A percentile compares a stretch with the other conserved stretches of the same genome.
Conservation (phyloP, 1,284 basidiomycete genomes). For the Cutaneotrichosporon sp. region DNA sequence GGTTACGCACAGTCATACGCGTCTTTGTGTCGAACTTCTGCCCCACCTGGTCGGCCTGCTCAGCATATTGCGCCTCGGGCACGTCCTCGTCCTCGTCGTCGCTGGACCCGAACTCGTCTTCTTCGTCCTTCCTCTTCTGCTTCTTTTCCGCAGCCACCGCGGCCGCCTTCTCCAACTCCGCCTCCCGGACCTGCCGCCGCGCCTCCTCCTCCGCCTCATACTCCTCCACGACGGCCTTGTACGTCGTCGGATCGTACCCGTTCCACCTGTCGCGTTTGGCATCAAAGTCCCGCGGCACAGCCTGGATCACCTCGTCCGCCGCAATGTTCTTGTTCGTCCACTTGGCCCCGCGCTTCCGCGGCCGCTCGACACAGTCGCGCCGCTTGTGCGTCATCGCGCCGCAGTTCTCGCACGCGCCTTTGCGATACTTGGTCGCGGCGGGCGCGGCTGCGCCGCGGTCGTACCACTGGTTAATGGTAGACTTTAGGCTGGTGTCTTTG, state of each 20-base stretch:
- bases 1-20: constrained; percentile 93
- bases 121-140: constrained; percentile 60
- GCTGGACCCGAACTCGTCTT: constrained; percentile 90
- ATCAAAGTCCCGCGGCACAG: constrained; percentile 76
- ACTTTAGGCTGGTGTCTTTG: constrained; percentile 55
- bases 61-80: constrained; percentile 95
- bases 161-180: constrained; percentile 90
- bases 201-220: constrained; percentile 90
- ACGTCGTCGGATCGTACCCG: constrained; percentile 86
- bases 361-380: constrained; percentile 90
- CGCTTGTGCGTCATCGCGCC: constrained; percentile 92
- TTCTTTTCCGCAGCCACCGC: constrained; percentile 75
- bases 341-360: constrained; percentile 92
- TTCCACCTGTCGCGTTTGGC: constrained; percentile 98
- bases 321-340: constrained; percentile 86
- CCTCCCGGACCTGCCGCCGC: constrained; percentile 81
- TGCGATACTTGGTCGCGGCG: constrained; percentile 90
- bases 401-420: constrained; percentile 98
- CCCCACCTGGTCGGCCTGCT: constrained; percentile 93
- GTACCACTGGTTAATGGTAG: constrained; percentile 85
- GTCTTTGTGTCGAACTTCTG: constrained; percentile 98
- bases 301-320: constrained; percentile 82
- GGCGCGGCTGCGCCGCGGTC: constrained; percentile 85
- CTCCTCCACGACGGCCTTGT: constrained; percentile 83
- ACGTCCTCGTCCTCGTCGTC: constrained; percentile 69